Evolutionary conservation across 1,284 basidiomycete genomes (phyloP).

Genomic region (Tilletia setariae): DNA sequence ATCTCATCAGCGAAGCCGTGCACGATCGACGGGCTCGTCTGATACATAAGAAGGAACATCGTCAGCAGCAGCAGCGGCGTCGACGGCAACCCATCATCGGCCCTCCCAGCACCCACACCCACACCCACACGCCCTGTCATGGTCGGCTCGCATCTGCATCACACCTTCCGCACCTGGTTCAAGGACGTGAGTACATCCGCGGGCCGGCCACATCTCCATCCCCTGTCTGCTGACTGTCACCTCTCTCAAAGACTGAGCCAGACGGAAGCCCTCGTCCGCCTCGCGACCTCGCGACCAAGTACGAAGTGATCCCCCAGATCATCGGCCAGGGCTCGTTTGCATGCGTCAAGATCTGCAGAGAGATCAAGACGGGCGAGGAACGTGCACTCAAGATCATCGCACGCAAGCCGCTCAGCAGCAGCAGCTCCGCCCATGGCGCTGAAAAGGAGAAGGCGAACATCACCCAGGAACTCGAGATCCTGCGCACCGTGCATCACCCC

Average conservation of each 20-base stretch:
- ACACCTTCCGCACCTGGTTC: constrained; percentile 47
- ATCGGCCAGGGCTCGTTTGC: constrained; percentile 52
- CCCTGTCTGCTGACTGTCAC: too few species aligned
- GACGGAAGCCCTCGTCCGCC: constrained; percentile 47
- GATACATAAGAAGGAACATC: too few species aligned
- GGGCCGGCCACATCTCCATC: not conserved
- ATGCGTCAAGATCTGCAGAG: constrained; percentile 41
- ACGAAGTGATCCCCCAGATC: constrained; percentile 32
- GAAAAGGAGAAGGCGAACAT: constrained; percentile 38
- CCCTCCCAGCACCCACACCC: not conserved
- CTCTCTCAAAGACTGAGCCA: constrained; percentile 31
- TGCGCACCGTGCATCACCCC: constrained; percentile 44
- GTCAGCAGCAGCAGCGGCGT: too few species aligned
- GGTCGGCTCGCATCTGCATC: constrained; percentile 29
- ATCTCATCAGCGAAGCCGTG: too few species aligned
- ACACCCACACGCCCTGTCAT: not conserved
- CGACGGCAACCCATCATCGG: too few species aligned
- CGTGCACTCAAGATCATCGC: constrained; percentile 53
- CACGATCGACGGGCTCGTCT: too few species aligned
- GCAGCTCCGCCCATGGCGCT: constrained; percentile 17
- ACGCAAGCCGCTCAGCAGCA: constrained; percentile 41
- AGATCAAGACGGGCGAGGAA: constrained; percentile 36
- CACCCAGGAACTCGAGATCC: constrained; percentile 45
- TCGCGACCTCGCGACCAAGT: constrained; percentile 44
- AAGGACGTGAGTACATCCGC: constrained; percentile 29